A percentile compares a stretch with the other conserved stretches of the same genome.
These are phyloP conservation scores for Paxillus involutus DNA, from an alignment of 768 basidiomycete species.

Conservation along the genomic window DNA sequence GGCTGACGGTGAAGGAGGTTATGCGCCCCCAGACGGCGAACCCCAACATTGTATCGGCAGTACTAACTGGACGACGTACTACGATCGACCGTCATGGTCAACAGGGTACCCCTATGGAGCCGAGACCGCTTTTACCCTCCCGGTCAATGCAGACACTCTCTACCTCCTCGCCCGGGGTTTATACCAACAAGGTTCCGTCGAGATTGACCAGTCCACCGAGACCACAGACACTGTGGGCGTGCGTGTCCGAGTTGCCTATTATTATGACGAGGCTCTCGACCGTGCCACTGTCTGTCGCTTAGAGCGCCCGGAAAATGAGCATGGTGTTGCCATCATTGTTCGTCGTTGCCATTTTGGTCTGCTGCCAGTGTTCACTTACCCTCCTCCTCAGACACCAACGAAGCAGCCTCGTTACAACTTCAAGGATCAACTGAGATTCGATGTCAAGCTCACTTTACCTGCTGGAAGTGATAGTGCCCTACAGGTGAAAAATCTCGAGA, in stretches of 20 bases:
- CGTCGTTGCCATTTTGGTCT: constrained; percentile 1
- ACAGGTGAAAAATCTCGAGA: constrained; percentile 42
- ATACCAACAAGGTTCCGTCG: constrained; percentile 26
- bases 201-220: constrained; percentile 30
- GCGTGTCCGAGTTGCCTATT: constrained; percentile 25
- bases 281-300: constrained; percentile 30
- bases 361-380: not conserved
- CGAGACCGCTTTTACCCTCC: constrained; percentile 27
- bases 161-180: constrained; percentile 31
- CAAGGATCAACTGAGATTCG: constrained; percentile 29
- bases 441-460: constrained; percentile 39
- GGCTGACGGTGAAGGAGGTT: not conserved
- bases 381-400: constrained; percentile 32
- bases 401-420: not conserved
- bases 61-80: constrained; percentile 23
- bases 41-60: constrained; percentile 13
- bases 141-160: constrained; percentile 28
- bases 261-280: constrained; percentile 14
- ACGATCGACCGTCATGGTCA: constrained; percentile 25
- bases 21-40: not conserved
- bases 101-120: constrained; percentile 23
- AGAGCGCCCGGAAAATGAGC: constrained; percentile 19
- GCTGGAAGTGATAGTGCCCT: constrained; percentile 21
- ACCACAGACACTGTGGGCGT: constrained; percentile 30
- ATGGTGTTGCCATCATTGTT: constrained; percentile 37